phyloP scores from a whole-genome alignment of 305 asterid species.

The Fraxinus latifolia region DNA sequence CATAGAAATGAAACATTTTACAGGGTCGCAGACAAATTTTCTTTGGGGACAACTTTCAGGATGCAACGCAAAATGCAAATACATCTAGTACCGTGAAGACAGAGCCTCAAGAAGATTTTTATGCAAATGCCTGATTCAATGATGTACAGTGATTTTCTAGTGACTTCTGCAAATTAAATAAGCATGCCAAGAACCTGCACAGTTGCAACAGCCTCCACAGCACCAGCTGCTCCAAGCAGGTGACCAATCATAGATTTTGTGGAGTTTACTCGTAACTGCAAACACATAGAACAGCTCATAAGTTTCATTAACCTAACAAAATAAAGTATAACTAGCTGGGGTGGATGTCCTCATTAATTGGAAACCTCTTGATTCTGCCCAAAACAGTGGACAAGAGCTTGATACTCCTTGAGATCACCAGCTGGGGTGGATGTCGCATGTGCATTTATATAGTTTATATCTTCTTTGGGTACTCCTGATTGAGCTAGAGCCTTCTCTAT shows the following conservation, averaged over 20 bases:
- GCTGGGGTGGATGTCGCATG: slow-evolving; percentile 94
- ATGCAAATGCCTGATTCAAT: not conserved
- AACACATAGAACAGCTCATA: not conserved
- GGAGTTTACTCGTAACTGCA: slow-evolving; percentile 49
- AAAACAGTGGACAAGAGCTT: slow-evolving; percentile 74
- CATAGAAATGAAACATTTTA: slow-evolving; percentile 1
- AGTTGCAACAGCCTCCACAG: slow-evolving; percentile 48
- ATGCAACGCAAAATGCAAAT: not conserved
- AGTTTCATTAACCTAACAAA: not conserved
- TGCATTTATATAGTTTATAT: slow-evolving; percentile 84
- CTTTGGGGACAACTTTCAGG: not conserved
- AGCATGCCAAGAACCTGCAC: slow-evolving; percentile 36
- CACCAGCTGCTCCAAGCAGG: slow-evolving; percentile 53
- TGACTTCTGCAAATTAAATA: not conserved
- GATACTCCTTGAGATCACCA: slow-evolving; percentile 84
- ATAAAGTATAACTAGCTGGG: not conserved
- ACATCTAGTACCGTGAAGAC: not conserved
- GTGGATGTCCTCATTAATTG: slow-evolving; percentile 5
- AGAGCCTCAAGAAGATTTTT: not conserved
- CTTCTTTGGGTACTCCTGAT: slow-evolving; percentile 76
- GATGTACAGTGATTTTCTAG: not conserved
- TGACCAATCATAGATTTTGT: slow-evolving; percentile 56
- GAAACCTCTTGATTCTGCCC: slow-evolving; percentile 81
- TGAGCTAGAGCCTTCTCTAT: slow-evolving; percentile 86
- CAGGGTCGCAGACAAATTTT: slow-evolving; percentile 25